These are phyloP conservation scores for Chrysophaeum taylorii DNA, from an alignment of 352 stramenopile species.

Conservation along the genomic window DNA sequence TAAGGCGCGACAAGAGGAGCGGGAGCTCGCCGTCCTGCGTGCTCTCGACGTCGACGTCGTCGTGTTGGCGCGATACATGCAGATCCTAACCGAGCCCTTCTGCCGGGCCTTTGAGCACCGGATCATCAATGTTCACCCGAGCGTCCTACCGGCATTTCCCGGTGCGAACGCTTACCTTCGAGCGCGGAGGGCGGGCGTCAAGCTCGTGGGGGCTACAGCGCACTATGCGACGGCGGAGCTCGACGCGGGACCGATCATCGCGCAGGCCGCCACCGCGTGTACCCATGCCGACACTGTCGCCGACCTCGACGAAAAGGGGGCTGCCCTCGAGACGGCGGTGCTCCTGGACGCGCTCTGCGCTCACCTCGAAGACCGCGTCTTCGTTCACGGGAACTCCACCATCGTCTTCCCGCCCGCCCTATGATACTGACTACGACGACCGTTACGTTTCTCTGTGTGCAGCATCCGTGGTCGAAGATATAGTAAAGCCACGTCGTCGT, in stretches of 20 bases:
- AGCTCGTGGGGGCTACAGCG: slow-evolving; percentile 58
- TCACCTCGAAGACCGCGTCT: slow-evolving; percentile 55
- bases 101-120: slow-evolving; percentile 39
- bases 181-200: slow-evolving; percentile 53
- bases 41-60: slow-evolving; percentile 49
- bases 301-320: slow-evolving; percentile 52
- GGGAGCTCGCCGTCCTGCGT: slow-evolving; percentile 47
- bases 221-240: slow-evolving; percentile 57
- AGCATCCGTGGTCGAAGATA: too few species aligned
- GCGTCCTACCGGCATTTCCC: slow-evolving; percentile 55
- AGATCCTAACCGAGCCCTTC: slow-evolving; percentile 49
- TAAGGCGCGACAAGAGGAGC: slow-evolving; percentile 37
- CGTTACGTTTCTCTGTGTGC: too few species aligned
- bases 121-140: slow-evolving; percentile 68
- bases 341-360: slow-evolving; percentile 46
- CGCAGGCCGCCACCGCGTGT: slow-evolving; percentile 36
- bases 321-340: slow-evolving; percentile 43
- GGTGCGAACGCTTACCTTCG: slow-evolving; percentile 48
- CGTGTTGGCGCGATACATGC: slow-evolving; percentile 60
- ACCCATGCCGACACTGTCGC: slow-evolving; percentile 50
- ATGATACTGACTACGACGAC: too few species aligned
- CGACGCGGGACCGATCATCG: slow-evolving; percentile 59
- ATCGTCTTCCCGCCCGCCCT: too few species aligned
- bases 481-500: too few species aligned
- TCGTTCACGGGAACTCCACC: slow-evolving; percentile 49